Conservation (phyloP, 306 rosid species). For the Rosa rugosa region DNA sequence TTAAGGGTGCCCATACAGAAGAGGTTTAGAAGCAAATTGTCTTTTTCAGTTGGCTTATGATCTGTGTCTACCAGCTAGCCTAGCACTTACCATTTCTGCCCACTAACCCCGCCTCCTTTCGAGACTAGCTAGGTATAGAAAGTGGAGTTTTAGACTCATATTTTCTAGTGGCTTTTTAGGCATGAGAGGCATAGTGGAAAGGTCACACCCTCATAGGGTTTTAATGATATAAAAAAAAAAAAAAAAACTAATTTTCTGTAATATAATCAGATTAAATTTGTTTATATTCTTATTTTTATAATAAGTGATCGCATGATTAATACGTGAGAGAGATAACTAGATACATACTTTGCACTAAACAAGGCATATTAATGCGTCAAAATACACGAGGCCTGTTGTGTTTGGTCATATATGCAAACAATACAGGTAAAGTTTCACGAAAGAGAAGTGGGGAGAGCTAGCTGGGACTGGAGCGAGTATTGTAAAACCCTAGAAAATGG, state of each 20-base stretch:
- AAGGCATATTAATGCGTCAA: neutral
- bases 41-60: neutral
- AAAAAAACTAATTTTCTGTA: too few relatives aligned
- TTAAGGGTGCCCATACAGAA: neutral
- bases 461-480: neutral
- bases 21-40: neutral
- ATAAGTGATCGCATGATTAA: neutral
- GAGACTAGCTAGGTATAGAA: neutral
- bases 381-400: neutral
- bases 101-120: slow-evolving; percentile 1
- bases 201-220: neutral
- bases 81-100: slow-evolving; percentile 13
- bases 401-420: neutral
- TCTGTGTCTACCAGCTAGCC: slow-evolving; percentile 5
- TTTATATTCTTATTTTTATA: neutral
- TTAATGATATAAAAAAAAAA: neutral
- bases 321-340: neutral
- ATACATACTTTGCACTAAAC: neutral
- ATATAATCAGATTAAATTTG: too few relatives aligned
- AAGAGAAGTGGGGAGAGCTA: neutral
- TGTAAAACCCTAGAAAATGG: slow-evolving; percentile 81
- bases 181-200: neutral
- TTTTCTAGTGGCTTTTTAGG: neutral
- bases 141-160: neutral
- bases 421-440: neutral